Conservation (phyloP, 495 filamentous ascomycete genomes). For the Glarea lozoyensis region DNA sequence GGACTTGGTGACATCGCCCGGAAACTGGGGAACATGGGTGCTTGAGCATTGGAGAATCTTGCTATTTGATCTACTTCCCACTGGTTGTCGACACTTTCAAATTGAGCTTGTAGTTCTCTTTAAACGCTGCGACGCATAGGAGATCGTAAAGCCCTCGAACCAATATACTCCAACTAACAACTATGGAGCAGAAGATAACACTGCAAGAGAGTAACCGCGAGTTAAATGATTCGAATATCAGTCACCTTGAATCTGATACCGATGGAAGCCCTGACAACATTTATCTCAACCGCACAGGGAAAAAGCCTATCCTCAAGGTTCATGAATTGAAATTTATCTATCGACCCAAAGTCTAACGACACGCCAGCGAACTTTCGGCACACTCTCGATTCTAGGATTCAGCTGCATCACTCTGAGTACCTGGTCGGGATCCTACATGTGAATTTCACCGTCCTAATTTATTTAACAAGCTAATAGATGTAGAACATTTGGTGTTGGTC, state of each 20-base stretch:
- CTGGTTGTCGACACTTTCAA: too few species aligned
- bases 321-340: not conserved
- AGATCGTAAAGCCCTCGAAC: too few species aligned
- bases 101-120: too few species aligned
- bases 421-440: slow-evolving; percentile 30
- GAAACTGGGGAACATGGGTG: too few species aligned
- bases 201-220: not conserved
- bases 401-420: slow-evolving; percentile 31
- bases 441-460: not conserved
- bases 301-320: slow-evolving; percentile 39
- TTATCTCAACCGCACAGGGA: slow-evolving; percentile 36
- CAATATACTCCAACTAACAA: too few species aligned
- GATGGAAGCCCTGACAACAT: slow-evolving; percentile 26
- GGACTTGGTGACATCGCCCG: too few species aligned
- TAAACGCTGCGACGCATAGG: too few species aligned
- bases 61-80: too few species aligned
- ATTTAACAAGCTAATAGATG: not conserved
- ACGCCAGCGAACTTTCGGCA: slow-evolving; percentile 29
- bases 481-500: slow-evolving; percentile 1
- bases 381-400: slow-evolving; percentile 36
- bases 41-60: too few species aligned
- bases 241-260: not conserved
- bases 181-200: not conserved
- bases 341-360: not conserved
- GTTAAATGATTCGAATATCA: not conserved